Evolutionary conservation across 1,284 basidiomycete genomes (phyloP).

Genomic region (Termitomyces sp.): DNA sequence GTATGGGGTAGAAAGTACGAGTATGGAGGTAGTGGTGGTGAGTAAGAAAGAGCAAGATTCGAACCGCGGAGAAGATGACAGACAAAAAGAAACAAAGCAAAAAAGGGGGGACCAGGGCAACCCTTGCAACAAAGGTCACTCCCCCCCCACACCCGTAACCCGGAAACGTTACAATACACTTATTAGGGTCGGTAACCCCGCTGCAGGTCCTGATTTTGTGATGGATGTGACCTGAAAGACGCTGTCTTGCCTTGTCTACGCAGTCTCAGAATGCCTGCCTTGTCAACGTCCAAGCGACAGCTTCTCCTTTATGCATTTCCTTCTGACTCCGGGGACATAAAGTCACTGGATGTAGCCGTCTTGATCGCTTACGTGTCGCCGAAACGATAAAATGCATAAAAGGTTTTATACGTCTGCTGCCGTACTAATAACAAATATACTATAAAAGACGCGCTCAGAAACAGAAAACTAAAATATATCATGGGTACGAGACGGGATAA

Average conservation of each 20-base stretch:
- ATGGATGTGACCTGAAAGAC: background rate
- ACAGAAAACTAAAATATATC: constrained; percentile 18
- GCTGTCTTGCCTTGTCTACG: background rate
- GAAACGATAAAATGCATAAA: too few relatives aligned
- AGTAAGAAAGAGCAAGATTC: background rate
- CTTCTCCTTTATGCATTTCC: too few relatives aligned
- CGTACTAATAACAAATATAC: background rate
- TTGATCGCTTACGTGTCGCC: too few relatives aligned
- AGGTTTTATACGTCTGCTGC: constrained; percentile 5
- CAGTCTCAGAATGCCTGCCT: background rate
- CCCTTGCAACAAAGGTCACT: background rate
- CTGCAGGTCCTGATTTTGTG: background rate
- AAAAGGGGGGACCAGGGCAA: background rate
- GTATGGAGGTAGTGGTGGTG: too few relatives aligned
- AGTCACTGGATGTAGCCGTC: background rate
- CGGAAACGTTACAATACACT: too few relatives aligned
- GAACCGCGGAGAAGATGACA: background rate
- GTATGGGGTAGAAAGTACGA: too few relatives aligned
- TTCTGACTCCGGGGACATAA: too few relatives aligned
- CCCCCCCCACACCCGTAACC: too few relatives aligned
- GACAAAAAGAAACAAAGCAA: background rate
- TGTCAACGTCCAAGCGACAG: background rate
- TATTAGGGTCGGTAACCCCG: too few relatives aligned
- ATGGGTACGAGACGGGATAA: constrained; percentile 2
- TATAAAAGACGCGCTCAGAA: constrained; percentile 11